Percentiles rank a stretch among this genome's conserved stretches.
Evolutionary conservation across 148 eudicot species (phyloP).

Genomic region (Pharnaceum exiguum): DNA sequence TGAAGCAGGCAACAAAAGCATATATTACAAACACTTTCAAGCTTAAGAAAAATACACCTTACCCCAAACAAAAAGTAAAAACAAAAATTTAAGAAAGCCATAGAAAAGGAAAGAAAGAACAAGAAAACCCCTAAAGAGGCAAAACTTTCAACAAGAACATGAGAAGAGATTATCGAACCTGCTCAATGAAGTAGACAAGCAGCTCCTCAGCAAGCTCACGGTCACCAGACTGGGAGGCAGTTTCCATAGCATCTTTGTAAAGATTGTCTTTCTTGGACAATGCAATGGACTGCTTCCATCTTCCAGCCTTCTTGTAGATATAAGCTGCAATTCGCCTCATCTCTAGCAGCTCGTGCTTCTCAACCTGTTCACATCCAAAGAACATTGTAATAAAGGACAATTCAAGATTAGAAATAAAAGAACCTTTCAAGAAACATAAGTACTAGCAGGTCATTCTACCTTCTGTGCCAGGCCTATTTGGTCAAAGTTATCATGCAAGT

Average conservation of each 20-base stretch:
- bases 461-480: slow-evolving; percentile 97
- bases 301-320: slow-evolving; percentile 92
- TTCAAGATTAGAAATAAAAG: background rate
- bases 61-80: background rate
- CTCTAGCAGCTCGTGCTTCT: slow-evolving; percentile 93
- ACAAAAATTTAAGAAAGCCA: background rate
- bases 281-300: slow-evolving; percentile 97
- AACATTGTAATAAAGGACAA: background rate
- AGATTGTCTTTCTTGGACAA: slow-evolving; percentile 87
- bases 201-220: slow-evolving; percentile 97
- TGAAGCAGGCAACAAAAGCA: slow-evolving; percentile 15
- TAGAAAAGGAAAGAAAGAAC: background rate
- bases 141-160: background rate
- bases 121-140: background rate
- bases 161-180: slow-evolving; percentile 29
- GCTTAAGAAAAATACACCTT: background rate
- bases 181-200: slow-evolving; percentile 89
- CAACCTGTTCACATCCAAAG: slow-evolving; percentile 54
- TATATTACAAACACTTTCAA: background rate
- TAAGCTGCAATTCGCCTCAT: slow-evolving; percentile 98
- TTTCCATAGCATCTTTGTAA: slow-evolving; percentile 98
- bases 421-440: background rate
- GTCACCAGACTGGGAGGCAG: slow-evolving; percentile 97
- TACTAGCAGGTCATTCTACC: slow-evolving; percentile 30
- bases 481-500: slow-evolving; percentile 93